phyloP scores from a whole-genome alignment of 306 rosid genomes.

The Potentilla sterilis region DNA sequence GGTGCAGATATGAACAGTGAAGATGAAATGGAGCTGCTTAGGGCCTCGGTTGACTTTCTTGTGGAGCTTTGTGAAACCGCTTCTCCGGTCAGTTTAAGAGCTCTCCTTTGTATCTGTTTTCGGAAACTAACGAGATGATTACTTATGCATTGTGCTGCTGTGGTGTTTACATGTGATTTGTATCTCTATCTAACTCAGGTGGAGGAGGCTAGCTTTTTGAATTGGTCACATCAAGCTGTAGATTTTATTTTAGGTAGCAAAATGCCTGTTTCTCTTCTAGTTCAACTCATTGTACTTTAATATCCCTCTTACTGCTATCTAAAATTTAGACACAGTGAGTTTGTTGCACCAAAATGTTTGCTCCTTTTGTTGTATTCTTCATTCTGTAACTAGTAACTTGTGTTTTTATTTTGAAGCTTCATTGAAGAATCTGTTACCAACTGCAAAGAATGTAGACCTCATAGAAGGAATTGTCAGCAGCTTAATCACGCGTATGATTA shows the following conservation, averaged over 20 bases:
- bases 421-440: slow-evolving; percentile 52
- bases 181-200: slow-evolving; percentile 23
- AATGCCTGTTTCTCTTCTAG: not conserved
- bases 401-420: slow-evolving; percentile 53
- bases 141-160: not conserved
- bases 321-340: not conserved
- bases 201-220: slow-evolving; percentile 57
- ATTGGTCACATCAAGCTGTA: slow-evolving; percentile 81
- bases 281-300: not conserved
- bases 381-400: not conserved
- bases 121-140: not conserved
- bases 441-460: slow-evolving; percentile 48
- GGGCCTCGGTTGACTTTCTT: slow-evolving; percentile 78
- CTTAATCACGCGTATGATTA: slow-evolving; percentile 61
- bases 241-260: slow-evolving; percentile 77
- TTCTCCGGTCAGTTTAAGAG: slow-evolving; percentile 49
- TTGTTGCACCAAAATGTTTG: not conserved
- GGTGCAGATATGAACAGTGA: slow-evolving; percentile 49
- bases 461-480: slow-evolving; percentile 65
- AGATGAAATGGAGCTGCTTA: slow-evolving; percentile 73
- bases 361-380: not conserved
- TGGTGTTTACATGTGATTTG: not conserved
- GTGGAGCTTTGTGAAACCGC: slow-evolving; percentile 71
- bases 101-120: not conserved
- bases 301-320: too few species aligned